Base-by-base conservation (phyloP, 2,329 filamentous ascomycete species). In the Diaporthe sp. region DNA sequence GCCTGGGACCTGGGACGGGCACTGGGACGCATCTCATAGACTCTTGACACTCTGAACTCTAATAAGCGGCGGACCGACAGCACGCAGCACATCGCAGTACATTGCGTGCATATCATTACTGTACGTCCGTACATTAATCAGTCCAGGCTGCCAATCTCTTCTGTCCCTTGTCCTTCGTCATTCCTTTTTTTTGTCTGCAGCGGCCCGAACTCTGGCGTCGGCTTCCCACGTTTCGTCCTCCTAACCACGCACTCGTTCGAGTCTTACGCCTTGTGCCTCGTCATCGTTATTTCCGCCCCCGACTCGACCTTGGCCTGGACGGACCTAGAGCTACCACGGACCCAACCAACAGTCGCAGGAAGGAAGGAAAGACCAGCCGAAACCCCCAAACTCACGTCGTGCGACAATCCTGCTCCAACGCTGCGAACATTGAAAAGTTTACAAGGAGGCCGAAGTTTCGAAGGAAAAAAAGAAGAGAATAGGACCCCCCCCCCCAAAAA, bases 61-160 rank as follows among this genome's bases (percentile, higher is more conserved):
- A 70, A 70, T 53, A 37, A 25, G 2, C 47, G 63, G 63, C 44
- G n/a, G 61, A n/a, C 61, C 61, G 61, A 49, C 22, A 65, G 61
- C 63, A 67, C 31, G 37, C 13, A 58, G 20, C 44, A 49, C 39
- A 31, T 65, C 25, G 60, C 60, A 47, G 58, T 42, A 34, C 63
- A 55, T 70, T 55, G 65, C 49, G 13, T 42, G 65, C 65, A 70
- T 34, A 70, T 70, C 65, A 70, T 53, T 70, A 70, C 65, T 53
- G 49, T 17, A 55, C 34, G 31, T 39, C 20, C 65, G 49, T 55
- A 70, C 65, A 70, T 70, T 70, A 55, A 70, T 55, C 47, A 70
- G 25, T 31, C 65, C 25, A 37, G 34, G 49, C 65, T 70, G 65
- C 47, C 65, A 68, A 53, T 68, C 65, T 55, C 49, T 49, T 25